phyloP scores from a whole-genome alignment of 2,329 filamentous ascomycete genomes.

The Botrytis fragariae region DNA sequence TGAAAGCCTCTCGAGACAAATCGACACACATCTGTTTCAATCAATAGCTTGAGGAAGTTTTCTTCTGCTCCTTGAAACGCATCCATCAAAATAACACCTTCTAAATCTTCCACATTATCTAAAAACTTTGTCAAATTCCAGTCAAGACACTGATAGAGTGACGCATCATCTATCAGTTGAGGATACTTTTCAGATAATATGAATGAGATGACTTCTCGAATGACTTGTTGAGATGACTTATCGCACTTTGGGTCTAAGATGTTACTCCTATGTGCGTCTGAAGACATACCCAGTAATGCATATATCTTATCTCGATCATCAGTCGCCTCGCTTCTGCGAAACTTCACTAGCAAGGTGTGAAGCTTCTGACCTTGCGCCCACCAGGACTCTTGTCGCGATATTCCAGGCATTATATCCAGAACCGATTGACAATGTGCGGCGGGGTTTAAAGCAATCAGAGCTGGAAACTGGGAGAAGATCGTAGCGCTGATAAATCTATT shows the following conservation, averaged over 20 bases:
- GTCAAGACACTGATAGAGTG: neutral
- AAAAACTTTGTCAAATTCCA: slow-evolving; percentile 9
- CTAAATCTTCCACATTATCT: neutral
- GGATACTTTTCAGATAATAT: slow-evolving; percentile 3
- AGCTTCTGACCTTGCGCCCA: slow-evolving; percentile 12
- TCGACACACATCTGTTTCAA: slow-evolving; percentile 17
- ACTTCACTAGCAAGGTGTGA: slow-evolving; percentile 20
- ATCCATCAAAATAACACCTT: neutral
- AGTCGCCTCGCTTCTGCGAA: slow-evolving; percentile 21
- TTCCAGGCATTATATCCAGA: slow-evolving; percentile 24
- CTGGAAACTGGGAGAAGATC: slow-evolving; percentile 16
- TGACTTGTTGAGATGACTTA: neutral
- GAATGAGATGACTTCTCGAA: neutral
- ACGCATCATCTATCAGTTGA: neutral
- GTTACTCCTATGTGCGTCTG: neutral
- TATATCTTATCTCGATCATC: slow-evolving; percentile 24
- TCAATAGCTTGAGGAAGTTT: neutral
- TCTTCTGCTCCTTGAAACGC: neutral
- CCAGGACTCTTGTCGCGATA: slow-evolving; percentile 19
- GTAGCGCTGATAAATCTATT: slow-evolving; percentile 14
- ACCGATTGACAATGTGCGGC: slow-evolving; percentile 18
- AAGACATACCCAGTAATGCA: slow-evolving; percentile 16
- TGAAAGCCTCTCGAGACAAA: slow-evolving; percentile 21
- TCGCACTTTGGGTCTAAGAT: neutral
- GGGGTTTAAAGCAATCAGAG: neutral